Evolutionary conservation across 2,329 filamentous ascomycete genomes (phyloP).

Genomic region (Allantophomopsis lycopodina): DNA sequence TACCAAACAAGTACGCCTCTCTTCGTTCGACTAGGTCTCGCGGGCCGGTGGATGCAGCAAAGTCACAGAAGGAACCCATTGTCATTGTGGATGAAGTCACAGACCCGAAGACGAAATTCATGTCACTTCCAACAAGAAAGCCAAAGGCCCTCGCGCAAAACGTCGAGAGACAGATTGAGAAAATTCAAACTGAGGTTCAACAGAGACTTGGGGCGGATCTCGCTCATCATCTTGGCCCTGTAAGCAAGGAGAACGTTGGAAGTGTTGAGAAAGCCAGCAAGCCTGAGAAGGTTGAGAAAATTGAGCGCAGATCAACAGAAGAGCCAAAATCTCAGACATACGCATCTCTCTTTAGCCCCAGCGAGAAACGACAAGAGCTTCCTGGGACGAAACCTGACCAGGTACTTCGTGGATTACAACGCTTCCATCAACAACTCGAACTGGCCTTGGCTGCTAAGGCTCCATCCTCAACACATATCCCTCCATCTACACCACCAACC

Average conservation of each 20-base stretch:
- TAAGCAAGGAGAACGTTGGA: background rate
- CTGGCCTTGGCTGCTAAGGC: conserved; percentile 48
- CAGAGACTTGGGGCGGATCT: background rate
- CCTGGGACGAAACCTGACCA: conserved; percentile 41
- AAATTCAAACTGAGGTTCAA: background rate
- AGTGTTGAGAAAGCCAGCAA: conserved; percentile 3
- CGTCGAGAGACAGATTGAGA: background rate
- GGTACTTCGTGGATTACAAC: conserved; percentile 39
- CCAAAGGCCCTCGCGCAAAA: background rate
- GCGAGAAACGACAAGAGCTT: conserved; percentile 35
- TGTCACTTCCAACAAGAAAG: background rate
- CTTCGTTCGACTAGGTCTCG: conserved; percentile 1
- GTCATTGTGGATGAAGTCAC: background rate
- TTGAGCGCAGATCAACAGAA: conserved; percentile 16
- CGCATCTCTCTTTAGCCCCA: conserved; percentile 35
- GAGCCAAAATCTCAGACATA: conserved; percentile 21
- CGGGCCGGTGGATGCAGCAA: conserved; percentile 11
- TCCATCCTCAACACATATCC: conserved; percentile 43
- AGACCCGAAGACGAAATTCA: background rate
- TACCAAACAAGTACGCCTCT: conserved; percentile 2
- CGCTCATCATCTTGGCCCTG: background rate
- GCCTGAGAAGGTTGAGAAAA: conserved; percentile 7
- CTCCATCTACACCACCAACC: conserved; percentile 40
- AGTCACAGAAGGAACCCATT: conserved; percentile 9
- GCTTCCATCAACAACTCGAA: conserved; percentile 46